Evolutionary conservation across 2,329 filamentous ascomycete genomes (phyloP), one percentile per base, ranked within the genome.

Genomic region (Diplocarpon mali): DNA sequence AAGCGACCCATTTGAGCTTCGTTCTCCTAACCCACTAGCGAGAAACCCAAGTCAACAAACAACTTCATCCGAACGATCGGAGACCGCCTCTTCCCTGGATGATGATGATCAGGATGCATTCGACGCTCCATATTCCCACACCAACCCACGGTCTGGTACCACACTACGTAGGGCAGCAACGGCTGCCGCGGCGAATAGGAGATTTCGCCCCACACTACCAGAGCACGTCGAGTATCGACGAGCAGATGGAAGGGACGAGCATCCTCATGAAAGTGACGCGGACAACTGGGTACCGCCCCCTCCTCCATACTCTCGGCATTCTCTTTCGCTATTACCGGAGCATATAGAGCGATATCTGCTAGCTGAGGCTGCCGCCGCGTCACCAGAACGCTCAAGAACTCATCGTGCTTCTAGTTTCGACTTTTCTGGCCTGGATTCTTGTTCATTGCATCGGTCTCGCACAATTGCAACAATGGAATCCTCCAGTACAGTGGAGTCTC

Each of bases 221-320:
- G 67, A 76, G 1, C 70, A 65, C 32, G 70, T 79, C 37, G 66
- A 80, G 53, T 84, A 83, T 58, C 75, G 79, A 36, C 74, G 81
- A 37, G 80, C 82, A 12, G 80, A 85, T 62, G 79, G 80, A 6
- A 71, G 80, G 35, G 70, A 75, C 35, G 82, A 89, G 56, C 73
- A 87, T 54, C 85, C 85, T 3, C 85, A 92, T 61, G 85, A 92
- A 63, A 90, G 85, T 51, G 85, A 92, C 60, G 85, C 85, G 3
- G 86, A 92, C 57, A 86, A 89, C 55, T 93, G 86, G 86, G 83
- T 88, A 4, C 84, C 85, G 5, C 86, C 86, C 5, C 86, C 86
- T 8, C 86, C 86, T 2, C 85, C 85, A 1, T 93, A 93, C 56
- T 76, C 79, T 34, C 75, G 76, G 44, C 78, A 83, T 0, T 64